Evolutionary conservation across 176 grass and related monocot species (phyloP), one percentile per base, ranked within the genome.

Genomic region (Panicum miliaceum): DNA sequence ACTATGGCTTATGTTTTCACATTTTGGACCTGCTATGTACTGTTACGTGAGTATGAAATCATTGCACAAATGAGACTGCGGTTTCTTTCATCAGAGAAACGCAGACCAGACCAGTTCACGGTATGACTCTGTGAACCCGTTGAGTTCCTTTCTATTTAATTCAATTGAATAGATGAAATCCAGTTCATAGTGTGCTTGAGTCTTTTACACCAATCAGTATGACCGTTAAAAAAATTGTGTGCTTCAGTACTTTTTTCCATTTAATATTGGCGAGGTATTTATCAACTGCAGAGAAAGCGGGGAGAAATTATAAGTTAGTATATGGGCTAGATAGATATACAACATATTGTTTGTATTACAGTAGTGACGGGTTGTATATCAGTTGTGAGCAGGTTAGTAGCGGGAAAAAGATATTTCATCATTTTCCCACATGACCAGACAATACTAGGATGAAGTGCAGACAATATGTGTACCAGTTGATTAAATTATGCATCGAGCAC

Each of bases 11-110:
- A 99, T 91, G 84, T 68, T 50, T 94, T 99, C 88, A 96, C 97
- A 84, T 99, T 92, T 92, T 99, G 97, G 97, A 96, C 93, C 29
- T 99, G 91, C 76, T 99, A 96, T 85, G 84, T 99, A 32, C 86
- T 99, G 27, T 73, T 90, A 47, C 91, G 64, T 64, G 97, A 99
- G 66, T 99, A 99, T 78, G 86, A 81, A 85, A 89, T 92, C 70
- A 91, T 99, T 25, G 90, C 88, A 84, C 84, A 65, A 51, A 99
- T 99, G 97, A 94, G 97, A 68, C 63, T 99, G 69, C 83, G 86
- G 43, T 99, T 99, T 83, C 90, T 99, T 88, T 90, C 97, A 80
- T 90, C 90, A 61, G 91, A 89, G 75, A 99, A 88, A 82, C 91
- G 97, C n/a, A 90, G 91, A 48, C 91, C 97, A 35, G 93, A 99